Evolutionary conservation across 2,329 filamentous ascomycete species (phyloP).

Genomic region (Emmonsiellopsis sp.): DNA sequence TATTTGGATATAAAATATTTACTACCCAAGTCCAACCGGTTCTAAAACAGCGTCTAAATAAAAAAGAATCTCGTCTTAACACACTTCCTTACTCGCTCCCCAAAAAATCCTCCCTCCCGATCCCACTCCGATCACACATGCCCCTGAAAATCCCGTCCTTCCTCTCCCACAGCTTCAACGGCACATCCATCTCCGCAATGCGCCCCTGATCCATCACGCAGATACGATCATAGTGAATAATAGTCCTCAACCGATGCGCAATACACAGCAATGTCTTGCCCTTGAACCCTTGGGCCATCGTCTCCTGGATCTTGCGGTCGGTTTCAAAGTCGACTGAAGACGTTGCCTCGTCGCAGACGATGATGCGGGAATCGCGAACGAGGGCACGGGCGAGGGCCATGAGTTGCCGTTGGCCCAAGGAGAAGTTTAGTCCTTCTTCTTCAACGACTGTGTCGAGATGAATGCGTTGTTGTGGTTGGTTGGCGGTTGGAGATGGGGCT

Average conservation of each 20-base stretch:
- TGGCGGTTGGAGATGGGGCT: slow-evolving; percentile 3
- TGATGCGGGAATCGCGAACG: slow-evolving; percentile 79
- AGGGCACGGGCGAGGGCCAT: slow-evolving; percentile 90
- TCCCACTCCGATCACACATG: slow-evolving; percentile 85
- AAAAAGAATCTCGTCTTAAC: too few relatives aligned
- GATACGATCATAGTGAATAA: slow-evolving; percentile 89
- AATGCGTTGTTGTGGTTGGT: slow-evolving; percentile 44
- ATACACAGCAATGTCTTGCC: slow-evolving; percentile 88
- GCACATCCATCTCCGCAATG: slow-evolving; percentile 80
- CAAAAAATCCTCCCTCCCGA: slow-evolving; percentile 40
- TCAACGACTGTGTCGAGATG: slow-evolving; percentile 79
- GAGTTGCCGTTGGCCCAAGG: slow-evolving; percentile 84
- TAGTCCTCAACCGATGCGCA: slow-evolving; percentile 83
- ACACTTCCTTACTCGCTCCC: not conserved
- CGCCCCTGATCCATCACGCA: slow-evolving; percentile 88
- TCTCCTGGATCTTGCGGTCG: slow-evolving; percentile 86
- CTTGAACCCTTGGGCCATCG: slow-evolving; percentile 74
- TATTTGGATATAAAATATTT: too few relatives aligned
- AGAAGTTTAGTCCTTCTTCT: slow-evolving; percentile 94
- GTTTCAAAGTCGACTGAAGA: slow-evolving; percentile 92
- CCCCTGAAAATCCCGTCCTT: slow-evolving; percentile 69
- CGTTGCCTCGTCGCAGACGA: slow-evolving; percentile 95
- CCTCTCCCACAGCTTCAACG: slow-evolving; percentile 60
- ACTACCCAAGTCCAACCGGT: too few relatives aligned
- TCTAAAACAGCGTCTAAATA: too few relatives aligned